Conservation (phyloP, 2,329 filamentous ascomycete genomes). For the Pyricularia sp. region DNA sequence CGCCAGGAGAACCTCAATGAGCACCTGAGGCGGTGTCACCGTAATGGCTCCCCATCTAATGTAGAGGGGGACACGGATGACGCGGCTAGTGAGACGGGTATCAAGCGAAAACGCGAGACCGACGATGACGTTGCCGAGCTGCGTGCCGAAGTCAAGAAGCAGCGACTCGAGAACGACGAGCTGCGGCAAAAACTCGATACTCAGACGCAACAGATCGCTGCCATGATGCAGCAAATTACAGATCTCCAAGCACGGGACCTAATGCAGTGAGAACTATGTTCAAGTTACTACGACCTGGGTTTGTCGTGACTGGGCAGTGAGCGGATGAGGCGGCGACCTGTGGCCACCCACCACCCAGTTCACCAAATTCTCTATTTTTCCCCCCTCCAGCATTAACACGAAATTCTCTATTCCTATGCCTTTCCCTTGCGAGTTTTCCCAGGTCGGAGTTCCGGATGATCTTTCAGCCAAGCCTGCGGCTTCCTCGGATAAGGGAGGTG, state of each 20-base stretch:
- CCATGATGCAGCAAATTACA: constrained; percentile 39
- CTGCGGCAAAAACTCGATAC: constrained; percentile 39
- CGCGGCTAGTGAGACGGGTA: constrained; percentile 33
- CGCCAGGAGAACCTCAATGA: constrained; percentile 91
- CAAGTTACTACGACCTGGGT: neutral
- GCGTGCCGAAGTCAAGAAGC: constrained; percentile 55
- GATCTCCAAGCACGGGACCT: constrained; percentile 19
- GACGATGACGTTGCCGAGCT: constrained; percentile 37
- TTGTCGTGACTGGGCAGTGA: neutral
- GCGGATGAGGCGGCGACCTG: neutral
- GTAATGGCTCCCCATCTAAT: constrained; percentile 19
- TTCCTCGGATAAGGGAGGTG: neutral
- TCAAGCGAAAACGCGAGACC: constrained; percentile 36
- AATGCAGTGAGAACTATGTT: neutral
- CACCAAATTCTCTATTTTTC: neutral
- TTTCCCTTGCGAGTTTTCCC: neutral
- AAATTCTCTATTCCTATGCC: neutral
- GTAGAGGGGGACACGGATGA: constrained; percentile 31
- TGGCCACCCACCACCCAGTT: neutral
- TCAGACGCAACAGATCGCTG: constrained; percentile 34
- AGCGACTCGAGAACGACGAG: constrained; percentile 56
- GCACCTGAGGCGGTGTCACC: constrained; percentile 85
- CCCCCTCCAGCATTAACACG: neutral
- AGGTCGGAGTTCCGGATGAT: neutral
- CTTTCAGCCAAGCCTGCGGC: neutral